Evolutionary conservation across 768 basidiomycete genomes (phyloP).

Genomic region (Vishniacozyma victoriae): DNA sequence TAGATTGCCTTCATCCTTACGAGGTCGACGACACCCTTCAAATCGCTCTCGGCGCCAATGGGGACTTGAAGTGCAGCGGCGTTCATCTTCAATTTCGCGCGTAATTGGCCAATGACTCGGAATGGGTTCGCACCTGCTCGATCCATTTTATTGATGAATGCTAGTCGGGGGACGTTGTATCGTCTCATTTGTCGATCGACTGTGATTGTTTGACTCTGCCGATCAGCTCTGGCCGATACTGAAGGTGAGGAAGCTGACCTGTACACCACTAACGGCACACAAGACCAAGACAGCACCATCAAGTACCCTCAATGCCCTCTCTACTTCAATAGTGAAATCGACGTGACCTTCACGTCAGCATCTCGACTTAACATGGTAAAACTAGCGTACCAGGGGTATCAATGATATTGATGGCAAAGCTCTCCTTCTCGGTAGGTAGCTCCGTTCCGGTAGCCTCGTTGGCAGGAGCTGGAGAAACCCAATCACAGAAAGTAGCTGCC

Average conservation of each 20-base stretch:
- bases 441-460: conserved; percentile 16
- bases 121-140: conserved; percentile 95
- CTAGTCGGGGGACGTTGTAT: conserved; percentile 90
- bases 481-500: conserved; percentile 97
- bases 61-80: conserved; percentile 95
- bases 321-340: conserved; percentile 98
- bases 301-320: conserved; percentile 88
- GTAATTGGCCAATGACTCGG: conserved; percentile 86
- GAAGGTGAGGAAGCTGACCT: conserved; percentile 50
- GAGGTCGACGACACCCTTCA: conserved; percentile 87
- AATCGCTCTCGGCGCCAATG: conserved; percentile 80
- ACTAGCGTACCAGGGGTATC: conserved; percentile 77
- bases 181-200: conserved; percentile 98
- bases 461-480: conserved; percentile 58
- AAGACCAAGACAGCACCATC: conserved; percentile 95
- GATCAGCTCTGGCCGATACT: too few relatives aligned
- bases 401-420: conserved; percentile 91
- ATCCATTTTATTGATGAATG: conserved; percentile 99
- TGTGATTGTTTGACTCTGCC: conserved; percentile 97
- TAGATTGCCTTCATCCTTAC: conserved; percentile 92
- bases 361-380: neutral
- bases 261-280: conserved; percentile 95
- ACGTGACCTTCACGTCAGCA: conserved; percentile 69
- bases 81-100: conserved; percentile 80
- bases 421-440: conserved; percentile 57